phyloP scores from a whole-genome alignment of 2,329 filamentous ascomycete species.

The Alternaria brassicae region DNA sequence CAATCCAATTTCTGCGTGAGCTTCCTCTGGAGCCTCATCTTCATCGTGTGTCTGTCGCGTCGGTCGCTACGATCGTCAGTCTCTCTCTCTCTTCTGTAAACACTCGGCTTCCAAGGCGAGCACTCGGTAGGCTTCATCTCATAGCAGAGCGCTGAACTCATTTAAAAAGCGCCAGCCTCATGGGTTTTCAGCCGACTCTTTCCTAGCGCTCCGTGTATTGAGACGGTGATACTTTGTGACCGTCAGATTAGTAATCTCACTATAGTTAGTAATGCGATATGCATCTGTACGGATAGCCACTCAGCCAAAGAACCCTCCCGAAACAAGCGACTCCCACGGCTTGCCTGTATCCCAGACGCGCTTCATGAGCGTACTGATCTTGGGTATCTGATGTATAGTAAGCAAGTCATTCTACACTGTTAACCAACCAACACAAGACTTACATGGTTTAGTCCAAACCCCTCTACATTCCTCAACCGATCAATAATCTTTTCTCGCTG shows the following conservation, averaged over 20 bases:
- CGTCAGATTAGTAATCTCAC: not conserved
- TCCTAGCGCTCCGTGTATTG: not conserved
- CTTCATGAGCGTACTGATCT: conserved; percentile 71
- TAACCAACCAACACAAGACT: conserved; percentile 27
- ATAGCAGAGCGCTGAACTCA: not conserved
- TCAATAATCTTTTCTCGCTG: conserved; percentile 69
- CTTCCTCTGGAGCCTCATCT: not conserved
- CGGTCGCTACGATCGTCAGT: not conserved
- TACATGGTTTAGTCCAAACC: conserved; percentile 78
- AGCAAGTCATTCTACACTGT: not conserved
- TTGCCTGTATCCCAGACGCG: conserved; percentile 71
- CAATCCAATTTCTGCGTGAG: not conserved
- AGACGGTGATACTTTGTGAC: not conserved
- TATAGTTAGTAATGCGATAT: not conserved
- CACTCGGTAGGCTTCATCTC: not conserved
- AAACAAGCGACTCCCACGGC: conserved; percentile 72
- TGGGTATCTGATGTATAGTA: conserved; percentile 57
- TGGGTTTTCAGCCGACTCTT: not conserved
- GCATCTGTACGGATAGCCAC: not conserved
- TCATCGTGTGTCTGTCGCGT: not conserved
- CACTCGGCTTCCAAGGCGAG: not conserved
- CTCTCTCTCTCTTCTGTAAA: not conserved
- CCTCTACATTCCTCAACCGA: conserved; percentile 72
- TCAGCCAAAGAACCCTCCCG: conserved; percentile 71
- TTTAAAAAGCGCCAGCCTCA: not conserved